Conservation (phyloP, 148 eudicot genomes). For the Hydrangea macrophylla region DNA sequence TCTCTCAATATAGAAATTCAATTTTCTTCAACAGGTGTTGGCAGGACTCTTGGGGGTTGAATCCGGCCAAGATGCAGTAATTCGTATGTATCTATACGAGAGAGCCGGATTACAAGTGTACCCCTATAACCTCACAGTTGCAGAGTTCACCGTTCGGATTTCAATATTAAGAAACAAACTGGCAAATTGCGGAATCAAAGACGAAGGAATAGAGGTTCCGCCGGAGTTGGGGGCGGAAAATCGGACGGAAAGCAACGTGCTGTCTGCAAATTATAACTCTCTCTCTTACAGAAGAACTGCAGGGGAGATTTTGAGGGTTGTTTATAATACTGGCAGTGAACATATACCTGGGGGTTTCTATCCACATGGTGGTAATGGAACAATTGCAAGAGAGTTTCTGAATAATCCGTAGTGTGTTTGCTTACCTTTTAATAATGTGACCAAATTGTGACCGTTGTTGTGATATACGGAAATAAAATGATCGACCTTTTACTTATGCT, state of each 20-base stretch:
- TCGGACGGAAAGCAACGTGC: slow-evolving; percentile 38
- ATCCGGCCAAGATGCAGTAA: slow-evolving; percentile 77
- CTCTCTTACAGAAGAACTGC: slow-evolving; percentile 61
- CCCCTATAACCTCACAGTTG: slow-evolving; percentile 68
- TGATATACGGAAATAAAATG: too few relatives aligned
- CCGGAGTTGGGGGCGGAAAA: slow-evolving; percentile 58
- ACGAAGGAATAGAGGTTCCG: slow-evolving; percentile 70
- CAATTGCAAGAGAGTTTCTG: slow-evolving; percentile 43
- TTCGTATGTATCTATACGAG: slow-evolving; percentile 57
- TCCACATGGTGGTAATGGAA: slow-evolving; percentile 69
- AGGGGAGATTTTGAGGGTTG: slow-evolving; percentile 48
- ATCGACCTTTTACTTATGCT: too few relatives aligned
- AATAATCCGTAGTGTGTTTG: neutral
- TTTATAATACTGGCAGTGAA: slow-evolving; percentile 60
- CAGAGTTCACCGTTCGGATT: slow-evolving; percentile 51
- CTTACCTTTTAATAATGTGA: too few relatives aligned
- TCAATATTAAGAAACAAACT: slow-evolving; percentile 56
- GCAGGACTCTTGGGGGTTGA: slow-evolving; percentile 77
- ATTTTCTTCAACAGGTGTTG: slow-evolving; percentile 33
- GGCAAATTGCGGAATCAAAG: slow-evolving; percentile 64
- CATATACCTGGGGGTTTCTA: slow-evolving; percentile 67
- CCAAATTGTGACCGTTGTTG: too few relatives aligned
- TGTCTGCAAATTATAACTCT: slow-evolving; percentile 44
- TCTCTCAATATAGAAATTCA: neutral
- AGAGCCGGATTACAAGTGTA: slow-evolving; percentile 28